Evolutionary conservation across 768 basidiomycete genomes (phyloP).

Genomic region (Collybia nuda): DNA sequence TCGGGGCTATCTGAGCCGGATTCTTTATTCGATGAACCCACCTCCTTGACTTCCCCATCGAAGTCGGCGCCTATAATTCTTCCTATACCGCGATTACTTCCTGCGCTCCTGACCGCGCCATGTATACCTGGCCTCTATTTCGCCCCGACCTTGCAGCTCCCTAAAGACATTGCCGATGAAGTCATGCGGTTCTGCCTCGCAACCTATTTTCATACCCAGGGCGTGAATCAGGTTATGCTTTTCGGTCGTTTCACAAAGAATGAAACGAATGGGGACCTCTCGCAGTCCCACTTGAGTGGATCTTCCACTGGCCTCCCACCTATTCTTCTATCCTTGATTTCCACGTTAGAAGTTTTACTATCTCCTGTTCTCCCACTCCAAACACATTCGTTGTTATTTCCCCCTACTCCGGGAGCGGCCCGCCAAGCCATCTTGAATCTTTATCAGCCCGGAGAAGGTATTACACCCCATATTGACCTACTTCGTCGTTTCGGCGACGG

Average conservation of each 20-base stretch:
- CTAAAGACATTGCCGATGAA: conserved; percentile 48
- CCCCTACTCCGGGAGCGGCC: conserved; percentile 42
- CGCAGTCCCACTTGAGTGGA: conserved; percentile 7
- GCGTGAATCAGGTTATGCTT: conserved; percentile 84
- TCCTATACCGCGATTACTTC: neutral
- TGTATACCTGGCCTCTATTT: conserved; percentile 69
- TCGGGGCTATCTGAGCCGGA: conserved; percentile 27
- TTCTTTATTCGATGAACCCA: conserved; percentile 50
- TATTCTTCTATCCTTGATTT: conserved; percentile 54
- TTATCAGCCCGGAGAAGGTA: conserved; percentile 88
- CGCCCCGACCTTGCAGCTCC: conserved; percentile 48
- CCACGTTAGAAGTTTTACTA: conserved; percentile 47
- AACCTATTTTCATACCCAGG: conserved; percentile 49
- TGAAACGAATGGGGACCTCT: conserved; percentile 6
- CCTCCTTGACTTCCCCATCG: neutral
- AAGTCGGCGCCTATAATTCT: neutral
- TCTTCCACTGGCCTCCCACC: conserved; percentile 48
- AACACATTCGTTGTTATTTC: conserved; percentile 62
- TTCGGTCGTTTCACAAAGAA: conserved; percentile 52
- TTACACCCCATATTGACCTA: conserved; percentile 86
- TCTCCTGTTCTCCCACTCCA: conserved; percentile 45
- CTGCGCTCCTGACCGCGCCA: conserved; percentile 40
- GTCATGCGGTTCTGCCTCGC: conserved; percentile 52
- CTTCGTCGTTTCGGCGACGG: conserved; percentile 84
- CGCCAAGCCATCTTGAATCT: conserved; percentile 90